phyloP scores from a whole-genome alignment of 2,329 filamentous ascomycete genomes.

The Verticillium dahliae region DNA sequence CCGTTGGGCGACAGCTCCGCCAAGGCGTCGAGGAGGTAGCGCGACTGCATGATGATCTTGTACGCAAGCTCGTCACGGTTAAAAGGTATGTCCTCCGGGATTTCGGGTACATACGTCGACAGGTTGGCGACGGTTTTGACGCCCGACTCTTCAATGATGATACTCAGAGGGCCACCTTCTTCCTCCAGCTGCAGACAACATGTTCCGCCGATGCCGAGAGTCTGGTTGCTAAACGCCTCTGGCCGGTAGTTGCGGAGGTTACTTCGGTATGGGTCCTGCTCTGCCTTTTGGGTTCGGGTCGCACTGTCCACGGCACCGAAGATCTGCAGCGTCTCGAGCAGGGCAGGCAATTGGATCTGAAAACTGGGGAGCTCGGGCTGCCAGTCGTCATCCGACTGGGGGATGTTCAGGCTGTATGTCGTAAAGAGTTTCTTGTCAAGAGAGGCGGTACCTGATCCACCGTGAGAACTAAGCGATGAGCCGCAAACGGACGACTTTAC shows the following conservation, averaged over 20 bases:
- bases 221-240: constrained; percentile 77
- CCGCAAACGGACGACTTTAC: constrained; percentile 42
- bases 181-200: constrained; percentile 76
- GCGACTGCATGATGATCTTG: constrained; percentile 90
- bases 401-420: constrained; percentile 65
- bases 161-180: constrained; percentile 70
- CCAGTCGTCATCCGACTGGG: constrained; percentile 29
- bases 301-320: constrained; percentile 76
- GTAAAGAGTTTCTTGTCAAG: constrained; percentile 87
- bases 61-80: constrained; percentile 72
- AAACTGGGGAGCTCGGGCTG: constrained; percentile 58
- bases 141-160: constrained; percentile 79
- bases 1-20: constrained; percentile 63
- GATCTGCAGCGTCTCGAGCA: constrained; percentile 92
- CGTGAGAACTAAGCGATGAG: background rate
- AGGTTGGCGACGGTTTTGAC: constrained; percentile 87
- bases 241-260: constrained; percentile 55
- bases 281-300: constrained; percentile 49
- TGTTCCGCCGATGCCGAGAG: constrained; percentile 76
- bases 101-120: constrained; percentile 76
- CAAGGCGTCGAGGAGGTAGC: constrained; percentile 65
- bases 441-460: constrained; percentile 47
- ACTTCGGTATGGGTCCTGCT: constrained; percentile 54
- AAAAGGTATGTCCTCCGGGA: constrained; percentile 78
- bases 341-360: constrained; percentile 76